These are phyloP conservation scores for Stephania japonica DNA, from an alignment of 164 flowering plant species.

Conservation along the genomic window DNA sequence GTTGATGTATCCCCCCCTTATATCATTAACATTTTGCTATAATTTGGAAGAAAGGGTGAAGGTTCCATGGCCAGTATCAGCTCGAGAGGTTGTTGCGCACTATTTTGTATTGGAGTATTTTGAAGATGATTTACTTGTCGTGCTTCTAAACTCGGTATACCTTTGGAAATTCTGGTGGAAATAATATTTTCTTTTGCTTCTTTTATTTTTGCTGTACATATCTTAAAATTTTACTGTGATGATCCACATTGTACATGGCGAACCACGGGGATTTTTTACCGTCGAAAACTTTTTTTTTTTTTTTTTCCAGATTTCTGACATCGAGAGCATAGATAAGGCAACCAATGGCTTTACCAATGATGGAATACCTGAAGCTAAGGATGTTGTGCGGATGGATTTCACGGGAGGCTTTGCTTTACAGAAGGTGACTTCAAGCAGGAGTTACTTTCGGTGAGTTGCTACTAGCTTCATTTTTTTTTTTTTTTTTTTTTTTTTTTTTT, in stretches of 20 bases:
- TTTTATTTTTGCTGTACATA: neutral
- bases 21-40: slow-evolving; percentile 27
- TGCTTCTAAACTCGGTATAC: slow-evolving; percentile 71
- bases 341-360: slow-evolving; percentile 63
- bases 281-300: slow-evolving; percentile 1
- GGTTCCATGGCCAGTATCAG: slow-evolving; percentile 88
- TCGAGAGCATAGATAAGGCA: slow-evolving; percentile 9
- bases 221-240: neutral
- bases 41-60: slow-evolving; percentile 91
- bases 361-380: slow-evolving; percentile 57
- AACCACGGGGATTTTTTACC: neutral
- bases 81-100: slow-evolving; percentile 73
- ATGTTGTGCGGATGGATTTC: slow-evolving; percentile 61
- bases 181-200: neutral
- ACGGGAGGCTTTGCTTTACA: slow-evolving; percentile 93
- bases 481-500: too few relatives aligned
- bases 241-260: neutral
- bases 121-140: slow-evolving; percentile 63
- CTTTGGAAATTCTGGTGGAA: neutral
- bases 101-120: slow-evolving; percentile 65
- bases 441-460: slow-evolving; percentile 72
- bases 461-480: too few relatives aligned
- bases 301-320: slow-evolving; percentile 17
- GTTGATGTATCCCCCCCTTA: neutral
- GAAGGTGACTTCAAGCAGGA: slow-evolving; percentile 53